These are phyloP conservation scores for Zoysia pacifica DNA, from an alignment of 176 grass and related monocot species.

Conservation along the genomic window DNA sequence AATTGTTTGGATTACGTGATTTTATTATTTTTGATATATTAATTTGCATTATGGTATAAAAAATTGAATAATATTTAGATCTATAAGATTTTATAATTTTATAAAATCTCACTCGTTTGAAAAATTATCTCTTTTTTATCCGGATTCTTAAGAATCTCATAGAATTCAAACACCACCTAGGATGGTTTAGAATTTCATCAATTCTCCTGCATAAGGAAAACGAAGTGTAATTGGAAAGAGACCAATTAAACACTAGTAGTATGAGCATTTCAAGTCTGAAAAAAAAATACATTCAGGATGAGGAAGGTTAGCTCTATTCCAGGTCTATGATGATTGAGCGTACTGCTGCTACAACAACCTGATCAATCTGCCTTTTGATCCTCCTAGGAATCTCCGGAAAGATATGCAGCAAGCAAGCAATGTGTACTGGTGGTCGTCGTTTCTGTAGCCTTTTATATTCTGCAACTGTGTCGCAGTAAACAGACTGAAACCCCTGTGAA, in stretches of 20 bases:
- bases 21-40: too few species aligned
- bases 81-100: too few species aligned
- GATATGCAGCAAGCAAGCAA: constrained; percentile 43
- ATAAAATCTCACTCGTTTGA: too few species aligned
- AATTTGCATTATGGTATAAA: too few species aligned
- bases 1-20: too few species aligned
- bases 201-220: background rate
- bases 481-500: constrained; percentile 21
- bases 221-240: background rate
- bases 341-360: constrained; percentile 30
- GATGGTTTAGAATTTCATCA: background rate
- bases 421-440: background rate
- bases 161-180: too few species aligned
- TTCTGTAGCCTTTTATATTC: constrained; percentile 18
- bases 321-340: constrained; percentile 34
- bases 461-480: constrained; percentile 47
- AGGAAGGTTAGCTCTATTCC: background rate
- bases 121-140: too few species aligned
- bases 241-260: background rate
- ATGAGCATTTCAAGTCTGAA: background rate
- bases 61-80: too few species aligned
- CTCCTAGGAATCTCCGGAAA: constrained; percentile 64
- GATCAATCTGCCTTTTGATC: constrained; percentile 41
- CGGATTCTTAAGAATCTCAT: too few species aligned
- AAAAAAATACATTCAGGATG: background rate